Evolutionary conservation across 495 filamentous ascomycete species (phyloP).

Genomic region (Oidiodendron maius): DNA sequence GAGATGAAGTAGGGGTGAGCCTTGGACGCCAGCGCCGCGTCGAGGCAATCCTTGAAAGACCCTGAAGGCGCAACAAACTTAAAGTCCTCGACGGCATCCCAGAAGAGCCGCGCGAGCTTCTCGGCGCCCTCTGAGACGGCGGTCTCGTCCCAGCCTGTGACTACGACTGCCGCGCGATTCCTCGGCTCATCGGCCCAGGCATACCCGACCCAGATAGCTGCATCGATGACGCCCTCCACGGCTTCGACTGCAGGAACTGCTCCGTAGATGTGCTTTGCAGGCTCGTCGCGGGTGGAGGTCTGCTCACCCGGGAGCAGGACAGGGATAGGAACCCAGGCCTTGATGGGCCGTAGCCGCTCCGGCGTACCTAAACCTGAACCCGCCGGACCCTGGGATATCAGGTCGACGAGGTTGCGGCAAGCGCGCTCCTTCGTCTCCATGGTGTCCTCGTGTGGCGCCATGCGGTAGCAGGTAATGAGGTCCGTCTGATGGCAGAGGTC

Average conservation of each 20-base stretch:
- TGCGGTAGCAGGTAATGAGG: constrained; percentile 52
- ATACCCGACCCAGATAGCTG: constrained; percentile 55
- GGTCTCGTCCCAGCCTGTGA: constrained; percentile 43
- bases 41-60: constrained; percentile 42
- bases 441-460: constrained; percentile 47
- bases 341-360: too few species aligned
- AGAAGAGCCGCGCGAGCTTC: constrained; percentile 42
- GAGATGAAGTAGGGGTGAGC: constrained; percentile 52
- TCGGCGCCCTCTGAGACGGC: constrained; percentile 34
- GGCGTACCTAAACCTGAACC: too few species aligned
- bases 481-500: constrained; percentile 44
- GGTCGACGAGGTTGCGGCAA: constrained; percentile 42
- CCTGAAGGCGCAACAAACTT: constrained; percentile 50
- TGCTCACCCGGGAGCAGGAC: constrained; percentile 52
- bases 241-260: constrained; percentile 40
- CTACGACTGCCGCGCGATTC: constrained; percentile 46
- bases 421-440: constrained; percentile 48
- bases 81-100: constrained; percentile 42
- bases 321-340: constrained; percentile 50
- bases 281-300: constrained; percentile 50
- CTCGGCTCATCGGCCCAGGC: constrained; percentile 55
- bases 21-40: constrained; percentile 36
- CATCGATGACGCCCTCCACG: constrained; percentile 40
- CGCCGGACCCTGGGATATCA: constrained; percentile 22
- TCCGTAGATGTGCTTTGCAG: constrained; percentile 47